Evolutionary conservation across 306 rosid species (phyloP).

Genomic region (Citrullus colocynthis): DNA sequence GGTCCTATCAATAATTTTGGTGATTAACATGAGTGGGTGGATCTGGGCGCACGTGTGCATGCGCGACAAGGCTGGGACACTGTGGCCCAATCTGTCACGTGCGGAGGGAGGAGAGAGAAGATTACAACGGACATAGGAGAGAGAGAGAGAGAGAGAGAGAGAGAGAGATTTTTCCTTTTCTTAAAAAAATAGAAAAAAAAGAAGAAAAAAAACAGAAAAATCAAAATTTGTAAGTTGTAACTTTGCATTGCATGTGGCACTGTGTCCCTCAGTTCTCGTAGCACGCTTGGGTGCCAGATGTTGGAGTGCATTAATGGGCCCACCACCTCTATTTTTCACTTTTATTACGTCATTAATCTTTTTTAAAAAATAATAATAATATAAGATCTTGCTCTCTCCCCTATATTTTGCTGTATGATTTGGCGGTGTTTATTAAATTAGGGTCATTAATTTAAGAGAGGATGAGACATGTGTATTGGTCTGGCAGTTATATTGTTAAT

Average conservation of each 20-base stretch:
- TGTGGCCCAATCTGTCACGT: conserved; percentile 10
- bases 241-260: not conserved
- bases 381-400: not conserved
- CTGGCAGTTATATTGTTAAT: not conserved
- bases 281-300: conserved; percentile 8
- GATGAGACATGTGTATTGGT: not conserved
- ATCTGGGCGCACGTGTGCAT: conserved; percentile 16
- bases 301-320: not conserved
- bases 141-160: not conserved
- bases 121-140: not conserved
- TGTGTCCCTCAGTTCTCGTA: not conserved
- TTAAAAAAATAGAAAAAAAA: too few species aligned
- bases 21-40: not conserved
- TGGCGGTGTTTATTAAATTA: conserved; percentile 6
- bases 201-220: not conserved
- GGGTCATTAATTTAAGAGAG: not conserved
- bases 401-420: not conserved
- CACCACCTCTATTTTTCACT: not conserved
- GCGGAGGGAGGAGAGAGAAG: conserved; percentile 6
- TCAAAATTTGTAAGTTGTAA: not conserved
- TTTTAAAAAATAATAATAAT: too few species aligned
- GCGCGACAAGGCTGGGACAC: conserved; percentile 11
- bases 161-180: not conserved
- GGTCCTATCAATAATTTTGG: not conserved
- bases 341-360: not conserved